Base-by-base conservation (phyloP, 192 early-diverging fungal genomes). In the Borealophlyctis nickersoniae region DNA sequence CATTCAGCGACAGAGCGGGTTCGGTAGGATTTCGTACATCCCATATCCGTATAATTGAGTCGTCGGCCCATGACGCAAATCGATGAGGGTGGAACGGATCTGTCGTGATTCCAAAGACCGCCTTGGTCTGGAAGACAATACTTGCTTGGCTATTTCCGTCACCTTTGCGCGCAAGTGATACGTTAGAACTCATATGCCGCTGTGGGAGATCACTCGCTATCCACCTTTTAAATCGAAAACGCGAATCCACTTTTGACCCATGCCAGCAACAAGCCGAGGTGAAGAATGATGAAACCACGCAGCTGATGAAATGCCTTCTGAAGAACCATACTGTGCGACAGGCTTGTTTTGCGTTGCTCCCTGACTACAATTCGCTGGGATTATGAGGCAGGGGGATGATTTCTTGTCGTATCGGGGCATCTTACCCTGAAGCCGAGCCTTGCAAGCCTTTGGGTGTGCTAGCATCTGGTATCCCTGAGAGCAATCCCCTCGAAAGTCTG, bases 21-120 rank as follows among this genome's bases (percentile, higher is more conserved):
- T 89, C 87, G 0, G 73, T 65, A 3, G 79, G 50, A 49, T 89
- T 89, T 50, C 91, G 71, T 16, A 72, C 65, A 70, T 93, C 91
- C 91, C 91, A 93, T 29, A 93, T 60, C 34, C 77, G 72, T 30
- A 93, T 83, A 26, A 77, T 70, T 13, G 80, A 80, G 35, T 85
- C 84, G 16, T 89, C 87, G 5, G 85, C 77, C 63, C 74, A 89
- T 19, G 87, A 89, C 0, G 90, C 89, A 65, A 92, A 79, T 31
- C 88, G 75, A 60, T 87, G 64, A 13, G 71, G 35, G 62, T 87
- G 72, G 67, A 88, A 91, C 0, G 89, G 88, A 73, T 92, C 89
- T 32, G 81, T 65, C 30, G 66, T 76, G 0, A 89, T 69, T 9
- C 89, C 89, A 35, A 82, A 73, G 26, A 90, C 83, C 29, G 89